Evolutionary conservation across 2,329 filamentous ascomycete species (phyloP).

Genomic region (Neoarthrinium moseri): DNA sequence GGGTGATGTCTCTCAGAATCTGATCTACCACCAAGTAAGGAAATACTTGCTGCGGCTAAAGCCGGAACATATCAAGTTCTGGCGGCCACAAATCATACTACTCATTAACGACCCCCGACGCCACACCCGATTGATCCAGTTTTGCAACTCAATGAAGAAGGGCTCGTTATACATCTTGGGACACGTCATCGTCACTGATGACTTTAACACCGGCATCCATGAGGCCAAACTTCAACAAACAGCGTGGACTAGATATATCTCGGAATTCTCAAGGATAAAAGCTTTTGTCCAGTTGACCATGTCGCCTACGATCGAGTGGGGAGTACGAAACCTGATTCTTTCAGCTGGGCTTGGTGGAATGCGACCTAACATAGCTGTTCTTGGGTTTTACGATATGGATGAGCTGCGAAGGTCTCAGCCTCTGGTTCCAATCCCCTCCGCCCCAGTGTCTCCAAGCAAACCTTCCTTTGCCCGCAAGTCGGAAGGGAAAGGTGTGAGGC

Average conservation of each 20-base stretch:
- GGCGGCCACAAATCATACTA: conserved; percentile 83
- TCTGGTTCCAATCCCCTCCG: conserved; percentile 54
- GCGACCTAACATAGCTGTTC: conserved; percentile 82
- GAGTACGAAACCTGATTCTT: conserved; percentile 76
- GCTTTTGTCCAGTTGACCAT: conserved; percentile 87
- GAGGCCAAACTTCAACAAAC: conserved; percentile 80
- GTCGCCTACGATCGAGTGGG: conserved; percentile 81
- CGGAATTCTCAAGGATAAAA: conserved; percentile 80
- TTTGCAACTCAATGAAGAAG: conserved; percentile 90
- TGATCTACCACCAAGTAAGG: conserved; percentile 83
- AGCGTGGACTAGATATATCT: conserved; percentile 82
- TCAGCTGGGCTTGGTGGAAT: conserved; percentile 83
- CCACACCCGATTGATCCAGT: conserved; percentile 82
- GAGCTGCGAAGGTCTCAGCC: conserved; percentile 65
- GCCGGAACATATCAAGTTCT: conserved; percentile 91
- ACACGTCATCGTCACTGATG: conserved; percentile 82
- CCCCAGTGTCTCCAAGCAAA: conserved; percentile 35
- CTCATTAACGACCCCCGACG: conserved; percentile 80
- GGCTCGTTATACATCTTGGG: conserved; percentile 81
- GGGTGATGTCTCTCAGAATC: conserved; percentile 86
- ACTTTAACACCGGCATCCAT: conserved; percentile 75
- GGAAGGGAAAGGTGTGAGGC: conserved; percentile 28
- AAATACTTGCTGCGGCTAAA: conserved; percentile 83
- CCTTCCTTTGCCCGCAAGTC: conserved; percentile 28
- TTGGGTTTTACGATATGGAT: conserved; percentile 78